A percentile compares a stretch with the other conserved stretches of the same genome.
phyloP scores from a whole-genome alignment of 352 stramenopile genomes.

The Globisporangium viniferum region DNA sequence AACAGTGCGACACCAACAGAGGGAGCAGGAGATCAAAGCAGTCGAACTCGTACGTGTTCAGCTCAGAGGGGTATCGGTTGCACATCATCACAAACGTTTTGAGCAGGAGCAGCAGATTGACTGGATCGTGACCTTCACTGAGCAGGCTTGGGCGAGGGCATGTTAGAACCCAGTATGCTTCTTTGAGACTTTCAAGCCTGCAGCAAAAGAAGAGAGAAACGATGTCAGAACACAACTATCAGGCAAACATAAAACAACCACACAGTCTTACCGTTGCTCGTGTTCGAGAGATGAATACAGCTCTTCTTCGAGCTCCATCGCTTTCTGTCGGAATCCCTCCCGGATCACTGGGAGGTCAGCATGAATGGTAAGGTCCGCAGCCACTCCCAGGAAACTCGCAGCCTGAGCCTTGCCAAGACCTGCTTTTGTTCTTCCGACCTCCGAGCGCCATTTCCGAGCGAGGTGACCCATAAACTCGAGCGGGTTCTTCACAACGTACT shows the following conservation, averaged over 20 bases:
- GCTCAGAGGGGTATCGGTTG: conserved; percentile 46
- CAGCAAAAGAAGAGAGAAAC: background rate
- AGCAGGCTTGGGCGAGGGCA: conserved; percentile 65
- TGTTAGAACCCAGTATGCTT: conserved; percentile 69
- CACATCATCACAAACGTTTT: conserved; percentile 64
- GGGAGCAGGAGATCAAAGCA: conserved; percentile 60
- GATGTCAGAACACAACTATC: background rate
- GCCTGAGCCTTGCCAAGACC: conserved; percentile 39
- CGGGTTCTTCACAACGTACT: conserved; percentile 84
- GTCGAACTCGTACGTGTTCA: conserved; percentile 67
- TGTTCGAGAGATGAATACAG: conserved; percentile 28
- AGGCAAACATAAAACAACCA: background rate
- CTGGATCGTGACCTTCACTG: conserved; percentile 62
- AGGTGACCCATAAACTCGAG: conserved; percentile 84
- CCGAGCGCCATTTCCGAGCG: conserved; percentile 74
- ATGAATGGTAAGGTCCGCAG: conserved; percentile 7
- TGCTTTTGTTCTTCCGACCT: conserved; percentile 38
- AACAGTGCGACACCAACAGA: conserved; percentile 59
- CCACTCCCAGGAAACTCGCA: conserved; percentile 33
- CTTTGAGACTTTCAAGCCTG: conserved; percentile 42
- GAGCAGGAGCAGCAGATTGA: conserved; percentile 67
- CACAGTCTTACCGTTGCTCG: conserved; percentile 33
- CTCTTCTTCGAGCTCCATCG: conserved; percentile 32
- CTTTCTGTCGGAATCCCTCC: conserved; percentile 52
- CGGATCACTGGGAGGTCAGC: conserved; percentile 34